A percentile compares a stretch with the other conserved stretches of the same genome.
Evolutionary conservation across 2,329 filamentous ascomycete species (phyloP).

Genomic region (Endothia cerciana): DNA sequence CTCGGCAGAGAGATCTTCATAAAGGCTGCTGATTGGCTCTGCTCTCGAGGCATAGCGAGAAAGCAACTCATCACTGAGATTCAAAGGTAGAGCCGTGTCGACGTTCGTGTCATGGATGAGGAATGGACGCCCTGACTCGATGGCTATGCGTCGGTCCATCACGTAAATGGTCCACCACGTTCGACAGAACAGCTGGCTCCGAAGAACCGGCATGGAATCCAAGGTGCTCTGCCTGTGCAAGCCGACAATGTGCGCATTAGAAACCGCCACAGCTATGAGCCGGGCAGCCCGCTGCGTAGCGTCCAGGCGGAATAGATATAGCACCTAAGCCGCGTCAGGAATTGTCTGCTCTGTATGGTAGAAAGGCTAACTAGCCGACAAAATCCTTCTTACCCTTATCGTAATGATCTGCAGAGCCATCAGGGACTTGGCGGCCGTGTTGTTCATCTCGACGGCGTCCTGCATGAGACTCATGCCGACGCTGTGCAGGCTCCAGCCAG

Average conservation of each 20-base stretch:
- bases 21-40: background rate
- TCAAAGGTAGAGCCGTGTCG: constrained; percentile 11
- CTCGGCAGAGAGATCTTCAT: constrained; percentile 9
- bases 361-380: background rate
- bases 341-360: too few species aligned
- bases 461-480: constrained; percentile 24
- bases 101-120: constrained; percentile 21
- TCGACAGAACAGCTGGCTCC: constrained; percentile 18
- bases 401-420: constrained; percentile 20
- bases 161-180: constrained; percentile 26
- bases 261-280: constrained; percentile 24
- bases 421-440: constrained; percentile 22
- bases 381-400: constrained; percentile 3
- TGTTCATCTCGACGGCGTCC: constrained; percentile 20
- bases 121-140: constrained; percentile 25
- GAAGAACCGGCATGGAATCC: constrained; percentile 14
- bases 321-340: background rate
- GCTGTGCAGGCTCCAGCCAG: constrained; percentile 25
- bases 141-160: constrained; percentile 22
- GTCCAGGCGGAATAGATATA: constrained; percentile 24
- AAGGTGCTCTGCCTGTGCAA: constrained; percentile 20
- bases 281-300: constrained; percentile 21
- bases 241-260: constrained; percentile 27
- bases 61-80: constrained; percentile 26
- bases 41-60: background rate